A percentile compares a stretch with the other conserved stretches of the same genome.
Conservation (phyloP, 768 basidiomycete species). For the Tulasnella sp. region DNA sequence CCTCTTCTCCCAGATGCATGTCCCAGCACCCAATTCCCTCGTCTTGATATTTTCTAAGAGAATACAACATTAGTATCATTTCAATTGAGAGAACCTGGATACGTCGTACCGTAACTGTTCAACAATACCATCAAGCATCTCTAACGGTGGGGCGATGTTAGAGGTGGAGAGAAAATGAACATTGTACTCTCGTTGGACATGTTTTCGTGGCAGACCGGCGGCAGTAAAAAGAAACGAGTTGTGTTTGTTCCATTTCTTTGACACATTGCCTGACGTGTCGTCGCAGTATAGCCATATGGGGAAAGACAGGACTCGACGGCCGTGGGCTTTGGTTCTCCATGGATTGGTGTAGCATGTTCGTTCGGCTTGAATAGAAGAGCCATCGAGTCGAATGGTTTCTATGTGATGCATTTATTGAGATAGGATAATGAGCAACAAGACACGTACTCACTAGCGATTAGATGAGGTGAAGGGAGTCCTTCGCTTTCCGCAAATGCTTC, state of each 20-base stretch:
- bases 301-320: constrained; percentile 16
- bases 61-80: neutral
- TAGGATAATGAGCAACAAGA: neutral
- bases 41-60: constrained; percentile 22
- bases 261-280: constrained; percentile 24
- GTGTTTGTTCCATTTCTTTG: constrained; percentile 26
- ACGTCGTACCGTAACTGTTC: constrained; percentile 24
- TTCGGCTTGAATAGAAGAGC: too few relatives aligned
- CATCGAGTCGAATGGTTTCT: too few relatives aligned
- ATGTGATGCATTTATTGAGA: neutral
- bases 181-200: constrained; percentile 19
- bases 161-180: constrained; percentile 25
- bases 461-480: neutral
- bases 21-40: constrained; percentile 33
- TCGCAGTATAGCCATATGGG: constrained; percentile 22
- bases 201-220: constrained; percentile 19
- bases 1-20: constrained; percentile 20
- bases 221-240: constrained; percentile 23
- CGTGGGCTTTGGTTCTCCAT: constrained; percentile 13
- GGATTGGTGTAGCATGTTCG: too few relatives aligned
- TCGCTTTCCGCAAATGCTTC: neutral
- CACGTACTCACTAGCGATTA: neutral
- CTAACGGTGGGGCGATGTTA: constrained; percentile 31
- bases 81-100: neutral
- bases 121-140: constrained; percentile 31